Evolutionary conservation across 306 rosid genomes (phyloP).

Genomic region (Elaeagnus macrophylla): DNA sequence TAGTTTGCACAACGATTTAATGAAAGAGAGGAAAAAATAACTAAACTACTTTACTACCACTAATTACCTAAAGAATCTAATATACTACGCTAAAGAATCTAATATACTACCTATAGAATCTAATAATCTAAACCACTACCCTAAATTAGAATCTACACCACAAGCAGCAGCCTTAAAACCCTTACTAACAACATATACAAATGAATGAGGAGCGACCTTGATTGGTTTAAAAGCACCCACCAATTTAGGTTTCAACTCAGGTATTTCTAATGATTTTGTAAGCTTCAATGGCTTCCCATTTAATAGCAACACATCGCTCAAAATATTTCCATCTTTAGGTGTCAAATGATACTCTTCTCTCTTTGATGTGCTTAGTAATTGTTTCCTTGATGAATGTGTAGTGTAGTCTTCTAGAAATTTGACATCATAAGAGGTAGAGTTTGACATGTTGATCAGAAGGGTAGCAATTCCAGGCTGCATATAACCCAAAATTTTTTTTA

Average conservation of each 20-base stretch:
- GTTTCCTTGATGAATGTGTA: background rate
- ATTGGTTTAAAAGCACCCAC: conserved; percentile 32
- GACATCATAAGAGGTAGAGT: conserved; percentile 30
- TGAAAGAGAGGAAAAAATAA: no score
- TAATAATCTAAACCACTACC: no score
- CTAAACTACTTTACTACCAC: no score
- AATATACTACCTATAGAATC: no score
- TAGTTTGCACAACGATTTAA: no score
- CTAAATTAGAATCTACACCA: background rate
- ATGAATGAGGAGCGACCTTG: conserved; percentile 30
- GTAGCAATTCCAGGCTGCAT: conserved; percentile 39
- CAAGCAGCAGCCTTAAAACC: conserved; percentile 43
- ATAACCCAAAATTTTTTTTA: background rate
- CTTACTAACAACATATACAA: conserved; percentile 32
- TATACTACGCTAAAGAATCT: no score
- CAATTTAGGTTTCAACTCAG: conserved; percentile 30
- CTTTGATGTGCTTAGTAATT: background rate
- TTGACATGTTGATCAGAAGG: conserved; percentile 52
- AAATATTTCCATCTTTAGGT: conserved; percentile 45
- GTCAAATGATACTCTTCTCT: conserved; percentile 64
- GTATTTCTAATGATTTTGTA: conserved; percentile 29
- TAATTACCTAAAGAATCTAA: no score
- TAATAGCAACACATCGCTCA: conserved; percentile 37
- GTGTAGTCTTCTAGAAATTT: conserved; percentile 24
- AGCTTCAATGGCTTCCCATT: conserved; percentile 42